Evolutionary conservation across 768 basidiomycete genomes (phyloP).

Genomic region (Lentinula aciculospora): DNA sequence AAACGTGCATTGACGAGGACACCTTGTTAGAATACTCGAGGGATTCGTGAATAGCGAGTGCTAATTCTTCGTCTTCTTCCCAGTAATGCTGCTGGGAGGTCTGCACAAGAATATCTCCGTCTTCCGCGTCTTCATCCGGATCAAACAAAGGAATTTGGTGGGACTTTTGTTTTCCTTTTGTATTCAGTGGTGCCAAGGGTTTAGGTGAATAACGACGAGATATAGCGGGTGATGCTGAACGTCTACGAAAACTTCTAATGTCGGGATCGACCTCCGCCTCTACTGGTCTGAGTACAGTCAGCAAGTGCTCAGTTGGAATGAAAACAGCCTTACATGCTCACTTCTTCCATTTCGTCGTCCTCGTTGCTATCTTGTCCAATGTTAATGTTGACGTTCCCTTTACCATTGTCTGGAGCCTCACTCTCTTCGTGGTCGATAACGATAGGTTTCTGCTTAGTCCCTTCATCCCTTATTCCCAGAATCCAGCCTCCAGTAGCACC

Average conservation of each 20-base stretch:
- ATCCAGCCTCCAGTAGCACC: conserved; percentile 90
- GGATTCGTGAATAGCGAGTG: conserved; percentile 59
- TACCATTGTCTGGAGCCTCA: conserved; percentile 15
- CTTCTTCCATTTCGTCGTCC: conserved; percentile 78
- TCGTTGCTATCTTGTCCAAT: conserved; percentile 49
- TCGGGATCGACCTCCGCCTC: conserved; percentile 47
- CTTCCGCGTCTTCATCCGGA: conserved; percentile 41
- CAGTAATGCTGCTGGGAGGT: conserved; percentile 10
- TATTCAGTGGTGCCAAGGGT: conserved; percentile 23
- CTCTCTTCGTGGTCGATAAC: conserved; percentile 66
- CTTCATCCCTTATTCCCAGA: conserved; percentile 84
- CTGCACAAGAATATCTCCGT: not conserved
- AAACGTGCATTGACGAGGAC: conserved; percentile 7
- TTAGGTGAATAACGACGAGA: conserved; percentile 40
- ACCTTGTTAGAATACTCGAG: conserved; percentile 28
- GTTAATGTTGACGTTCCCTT: conserved; percentile 35
- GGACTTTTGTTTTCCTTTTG: conserved; percentile 28
- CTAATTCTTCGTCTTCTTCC: conserved; percentile 44
- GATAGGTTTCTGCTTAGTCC: conserved; percentile 82
- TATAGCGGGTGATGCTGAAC: conserved; percentile 58
- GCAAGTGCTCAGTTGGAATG: not conserved
- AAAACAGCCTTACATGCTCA: conserved; percentile 51
- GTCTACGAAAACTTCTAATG: conserved; percentile 54
- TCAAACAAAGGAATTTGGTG: conserved; percentile 47
- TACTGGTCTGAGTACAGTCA: conserved; percentile 24